phyloP scores from a whole-genome alignment of 495 filamentous ascomycete genomes.

The Talaromyces adpressus region DNA sequence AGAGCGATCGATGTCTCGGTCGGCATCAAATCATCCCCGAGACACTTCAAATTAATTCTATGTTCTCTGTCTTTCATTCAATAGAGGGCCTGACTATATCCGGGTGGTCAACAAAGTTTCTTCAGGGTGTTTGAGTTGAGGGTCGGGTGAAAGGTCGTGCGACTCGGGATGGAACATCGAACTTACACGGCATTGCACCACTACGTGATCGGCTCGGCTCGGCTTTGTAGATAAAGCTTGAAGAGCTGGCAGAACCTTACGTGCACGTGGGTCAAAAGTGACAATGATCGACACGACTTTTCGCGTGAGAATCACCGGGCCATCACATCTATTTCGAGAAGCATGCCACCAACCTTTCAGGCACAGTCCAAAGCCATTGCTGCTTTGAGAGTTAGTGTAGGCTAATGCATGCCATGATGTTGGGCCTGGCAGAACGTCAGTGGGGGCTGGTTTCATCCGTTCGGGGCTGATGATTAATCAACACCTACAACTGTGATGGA shows the following conservation, averaged over 20 bases:
- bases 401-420: conserved; percentile 4
- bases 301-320: neutral
- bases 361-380: neutral
- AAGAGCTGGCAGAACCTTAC: neutral
- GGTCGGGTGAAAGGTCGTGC: neutral
- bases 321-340: neutral
- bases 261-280: neutral
- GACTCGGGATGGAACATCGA: neutral
- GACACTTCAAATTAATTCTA: neutral
- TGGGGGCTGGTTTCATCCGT: neutral
- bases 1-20: neutral
- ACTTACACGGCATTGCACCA: neutral
- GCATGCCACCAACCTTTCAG: neutral
- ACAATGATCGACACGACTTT: neutral
- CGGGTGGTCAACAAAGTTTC: neutral
- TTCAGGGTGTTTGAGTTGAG: neutral
- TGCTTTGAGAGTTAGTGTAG: neutral
- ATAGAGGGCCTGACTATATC: neutral
- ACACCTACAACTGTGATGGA: neutral
- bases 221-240: neutral
- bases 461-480: neutral
- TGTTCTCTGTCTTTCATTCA: neutral
- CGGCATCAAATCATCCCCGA: neutral
- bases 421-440: neutral
- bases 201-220: neutral